These are phyloP conservation scores for Aspergillus melleus DNA, from an alignment of 2,329 filamentous ascomycete species.

Conservation along the genomic window DNA sequence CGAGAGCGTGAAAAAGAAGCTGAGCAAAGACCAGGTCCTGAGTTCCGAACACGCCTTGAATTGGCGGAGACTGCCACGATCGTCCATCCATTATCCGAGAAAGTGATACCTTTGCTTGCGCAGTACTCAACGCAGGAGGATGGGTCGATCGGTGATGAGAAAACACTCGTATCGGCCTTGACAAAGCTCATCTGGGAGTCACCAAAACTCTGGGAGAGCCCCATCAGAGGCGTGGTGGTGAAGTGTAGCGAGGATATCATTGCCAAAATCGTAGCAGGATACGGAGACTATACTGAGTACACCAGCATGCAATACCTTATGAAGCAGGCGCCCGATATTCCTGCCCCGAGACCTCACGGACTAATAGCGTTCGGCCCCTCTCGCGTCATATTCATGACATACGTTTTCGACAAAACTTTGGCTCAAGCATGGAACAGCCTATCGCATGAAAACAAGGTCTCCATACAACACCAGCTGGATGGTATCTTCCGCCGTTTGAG, in stretches of 20 bases:
- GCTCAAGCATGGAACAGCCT: conserved; percentile 24
- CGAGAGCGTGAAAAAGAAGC: too few relatives aligned
- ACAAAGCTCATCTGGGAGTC: conserved; percentile 24
- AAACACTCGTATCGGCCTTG: conserved; percentile 15
- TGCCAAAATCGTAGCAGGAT: conserved; percentile 21
- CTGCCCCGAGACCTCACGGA: conserved; percentile 29
- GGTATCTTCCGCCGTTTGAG: conserved; percentile 14
- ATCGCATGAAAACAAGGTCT: conserved; percentile 20
- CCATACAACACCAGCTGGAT: conserved; percentile 21
- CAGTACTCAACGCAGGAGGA: conserved; percentile 3
- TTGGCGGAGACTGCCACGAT: conserved; percentile 19
- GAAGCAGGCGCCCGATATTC: conserved; percentile 23
- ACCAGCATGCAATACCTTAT: conserved; percentile 28
- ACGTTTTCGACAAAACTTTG: conserved; percentile 24
- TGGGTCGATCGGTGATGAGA: conserved; percentile 4
- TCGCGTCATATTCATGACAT: conserved; percentile 31
- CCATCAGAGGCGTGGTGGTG: conserved; percentile 23
- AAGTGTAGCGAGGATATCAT: conserved; percentile 23
- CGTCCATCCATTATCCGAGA: conserved; percentile 25
- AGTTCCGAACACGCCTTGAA: conserved; percentile 25
- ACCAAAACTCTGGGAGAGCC: conserved; percentile 22
- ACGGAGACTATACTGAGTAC: conserved; percentile 25
- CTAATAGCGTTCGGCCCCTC: conserved; percentile 23
- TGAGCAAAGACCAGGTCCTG: not conserved
- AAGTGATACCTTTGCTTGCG: conserved; percentile 16